Percentiles rank a stretch among this genome's conserved stretches.
Conservation (phyloP, 768 basidiomycete species). For the Tephrocybe sp. region DNA sequence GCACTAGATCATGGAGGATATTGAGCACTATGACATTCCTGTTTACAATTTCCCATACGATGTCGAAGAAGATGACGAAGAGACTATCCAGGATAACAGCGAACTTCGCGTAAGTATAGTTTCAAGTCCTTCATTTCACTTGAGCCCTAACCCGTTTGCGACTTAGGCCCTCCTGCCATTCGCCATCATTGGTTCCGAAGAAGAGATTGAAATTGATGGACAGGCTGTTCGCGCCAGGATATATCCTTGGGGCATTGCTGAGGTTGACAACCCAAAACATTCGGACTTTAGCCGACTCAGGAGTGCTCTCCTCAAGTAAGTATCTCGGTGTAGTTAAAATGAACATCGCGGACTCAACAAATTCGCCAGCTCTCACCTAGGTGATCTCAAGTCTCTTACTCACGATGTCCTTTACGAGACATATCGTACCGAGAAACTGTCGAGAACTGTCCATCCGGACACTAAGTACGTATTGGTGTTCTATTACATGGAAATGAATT, state of each 20-base stretch:
- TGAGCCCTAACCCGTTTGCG: not conserved
- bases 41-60: conserved; percentile 99
- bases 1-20: conserved; percentile 95
- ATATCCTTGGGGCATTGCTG: conserved; percentile 98
- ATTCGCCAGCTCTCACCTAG: conserved; percentile 90
- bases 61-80: conserved; percentile 98
- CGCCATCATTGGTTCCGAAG: conserved; percentile 95
- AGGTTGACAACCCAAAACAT: conserved; percentile 99
- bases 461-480: conserved; percentile 52
- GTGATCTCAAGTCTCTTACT: conserved; percentile 91
- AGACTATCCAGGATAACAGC: conserved; percentile 96
- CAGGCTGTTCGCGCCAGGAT: conserved; percentile 89
- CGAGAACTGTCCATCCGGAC: conserved; percentile 82
- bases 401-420: conserved; percentile 96
- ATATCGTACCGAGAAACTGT: conserved; percentile 97
- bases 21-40: conserved; percentile 96
- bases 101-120: conserved; percentile 76
- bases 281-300: conserved; percentile 96
- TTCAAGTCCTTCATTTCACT: not conserved
- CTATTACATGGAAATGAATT: not conserved
- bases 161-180: conserved; percentile 90
- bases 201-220: conserved; percentile 93
- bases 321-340: conserved; percentile 4
- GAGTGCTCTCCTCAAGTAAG: conserved; percentile 87
- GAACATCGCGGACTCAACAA: conserved; percentile 8